These are phyloP conservation scores for Grammothele lineata DNA, from an alignment of 768 basidiomycete species.

Conservation along the genomic window DNA sequence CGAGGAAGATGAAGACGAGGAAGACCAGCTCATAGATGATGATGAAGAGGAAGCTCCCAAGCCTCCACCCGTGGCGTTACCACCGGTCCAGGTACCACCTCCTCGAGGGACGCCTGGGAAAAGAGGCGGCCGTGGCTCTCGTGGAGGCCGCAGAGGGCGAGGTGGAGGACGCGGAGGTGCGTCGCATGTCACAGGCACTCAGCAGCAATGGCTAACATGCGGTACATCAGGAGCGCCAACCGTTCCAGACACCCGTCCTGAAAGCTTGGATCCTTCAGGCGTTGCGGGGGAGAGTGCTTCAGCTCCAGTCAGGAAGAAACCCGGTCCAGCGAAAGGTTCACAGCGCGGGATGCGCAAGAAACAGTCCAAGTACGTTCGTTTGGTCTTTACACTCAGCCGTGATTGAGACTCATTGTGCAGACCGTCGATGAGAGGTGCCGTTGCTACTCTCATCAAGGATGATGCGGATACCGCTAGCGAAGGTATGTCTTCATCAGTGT, in stretches of 20 bases:
- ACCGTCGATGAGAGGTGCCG: background rate
- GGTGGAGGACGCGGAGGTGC: conserved; percentile 15
- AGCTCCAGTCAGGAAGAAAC: conserved; percentile 20
- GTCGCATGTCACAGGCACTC: too few species aligned
- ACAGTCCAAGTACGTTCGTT: conserved; percentile 23
- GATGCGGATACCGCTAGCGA: conserved; percentile 55
- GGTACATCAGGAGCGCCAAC: background rate
- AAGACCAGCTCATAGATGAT: conserved; percentile 80
- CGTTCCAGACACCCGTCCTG: background rate
- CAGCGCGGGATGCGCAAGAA: conserved; percentile 29
- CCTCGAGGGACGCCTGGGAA: conserved; percentile 17
- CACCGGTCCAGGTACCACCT: conserved; percentile 5
- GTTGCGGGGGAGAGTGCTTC: conserved; percentile 7
- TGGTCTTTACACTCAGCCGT: background rate
- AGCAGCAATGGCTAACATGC: background rate
- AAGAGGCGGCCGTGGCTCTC: conserved; percentile 39
- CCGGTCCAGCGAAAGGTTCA: conserved; percentile 22
- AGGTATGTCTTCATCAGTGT: conserved; percentile 34
- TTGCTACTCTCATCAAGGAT: conserved; percentile 28
- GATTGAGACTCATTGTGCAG: background rate
- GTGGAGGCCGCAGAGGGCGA: conserved; percentile 30
- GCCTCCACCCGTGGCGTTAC: conserved; percentile 20
- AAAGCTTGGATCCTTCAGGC: conserved; percentile 12
- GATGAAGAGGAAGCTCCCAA: conserved; percentile 39
- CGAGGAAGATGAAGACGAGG: conserved; percentile 66